Percentiles rank a stretch among this genome's conserved stretches.
Evolutionary conservation across 352 stramenopile species (phyloP).

Genomic region (Pythium dissimile): DNA sequence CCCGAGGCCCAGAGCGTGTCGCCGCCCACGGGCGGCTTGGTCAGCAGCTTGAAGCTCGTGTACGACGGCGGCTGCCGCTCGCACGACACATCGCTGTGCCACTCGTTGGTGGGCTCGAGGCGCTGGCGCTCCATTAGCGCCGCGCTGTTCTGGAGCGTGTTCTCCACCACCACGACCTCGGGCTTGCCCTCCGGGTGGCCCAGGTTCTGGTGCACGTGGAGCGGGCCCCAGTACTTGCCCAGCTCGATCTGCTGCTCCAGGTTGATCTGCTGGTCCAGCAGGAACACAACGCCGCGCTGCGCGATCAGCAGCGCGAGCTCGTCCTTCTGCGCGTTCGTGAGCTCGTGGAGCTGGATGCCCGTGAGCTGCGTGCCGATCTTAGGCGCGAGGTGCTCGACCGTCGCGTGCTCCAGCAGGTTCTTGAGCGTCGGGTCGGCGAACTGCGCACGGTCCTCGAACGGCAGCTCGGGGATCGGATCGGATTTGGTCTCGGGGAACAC

Average conservation of each 20-base stretch:
- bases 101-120: constrained; percentile 31
- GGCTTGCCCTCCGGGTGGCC: constrained; percentile 21
- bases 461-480: constrained; percentile 21
- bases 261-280: constrained; percentile 13
- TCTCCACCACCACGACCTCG: constrained; percentile 28
- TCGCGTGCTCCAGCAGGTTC: constrained; percentile 20
- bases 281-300: constrained; percentile 13
- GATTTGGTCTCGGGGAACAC: constrained; percentile 27
- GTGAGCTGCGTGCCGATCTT: constrained; percentile 25
- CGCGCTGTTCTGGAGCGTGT: constrained; percentile 12
- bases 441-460: constrained; percentile 23
- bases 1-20: constrained; percentile 39
- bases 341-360: constrained; percentile 27
- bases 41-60: constrained; percentile 34
- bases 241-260: constrained; percentile 26
- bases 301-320: constrained; percentile 15
- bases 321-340: constrained; percentile 23
- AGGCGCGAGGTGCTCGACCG: constrained; percentile 11
- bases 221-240: constrained; percentile 25
- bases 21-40: constrained; percentile 31
- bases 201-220: constrained; percentile 30
- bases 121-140: constrained; percentile 26
- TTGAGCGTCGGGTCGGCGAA: constrained; percentile 32
- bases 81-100: constrained; percentile 38
- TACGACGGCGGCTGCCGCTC: constrained; percentile 34